Evolutionary conservation across 225 moss, liverwort and hornwort genomes (phyloP).

Genomic region (Polytrichum formosum): DNA sequence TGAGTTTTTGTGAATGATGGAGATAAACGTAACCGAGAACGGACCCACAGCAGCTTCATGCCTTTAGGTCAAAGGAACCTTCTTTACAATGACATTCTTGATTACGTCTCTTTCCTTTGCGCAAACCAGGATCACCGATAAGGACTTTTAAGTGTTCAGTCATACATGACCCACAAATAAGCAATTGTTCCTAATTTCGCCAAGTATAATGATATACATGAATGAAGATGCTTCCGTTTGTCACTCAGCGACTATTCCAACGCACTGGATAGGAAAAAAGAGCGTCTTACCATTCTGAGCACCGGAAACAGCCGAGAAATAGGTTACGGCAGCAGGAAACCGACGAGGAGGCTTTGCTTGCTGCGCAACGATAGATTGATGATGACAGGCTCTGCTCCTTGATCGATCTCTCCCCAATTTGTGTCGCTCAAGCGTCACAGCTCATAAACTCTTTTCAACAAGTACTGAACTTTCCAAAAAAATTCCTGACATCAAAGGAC

Average conservation of each 20-base stretch:
- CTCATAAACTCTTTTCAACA: conserved; percentile 20
- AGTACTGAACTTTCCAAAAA: conserved; percentile 4
- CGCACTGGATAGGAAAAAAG: too few relatives aligned
- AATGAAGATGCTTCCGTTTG: neutral
- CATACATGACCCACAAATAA: too few relatives aligned
- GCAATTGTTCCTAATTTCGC: neutral
- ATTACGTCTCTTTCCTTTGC: conserved; percentile 3
- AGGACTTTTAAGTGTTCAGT: too few relatives aligned
- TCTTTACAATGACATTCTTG: conserved; percentile 13
- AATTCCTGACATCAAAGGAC: neutral
- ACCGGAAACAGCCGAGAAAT: conserved; percentile 16
- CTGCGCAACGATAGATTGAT: too few relatives aligned
- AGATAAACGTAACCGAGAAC: conserved; percentile 10
- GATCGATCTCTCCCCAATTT: neutral
- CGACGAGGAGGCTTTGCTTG: too few relatives aligned
- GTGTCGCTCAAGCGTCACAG: conserved; percentile 2
- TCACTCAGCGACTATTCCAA: too few relatives aligned
- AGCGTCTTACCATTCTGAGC: conserved; percentile 37
- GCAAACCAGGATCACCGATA: neutral
- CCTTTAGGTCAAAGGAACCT: conserved; percentile 15
- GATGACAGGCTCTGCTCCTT: conserved; percentile 6
- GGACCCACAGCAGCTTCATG: conserved; percentile 26
- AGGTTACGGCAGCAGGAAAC: conserved; percentile 21
- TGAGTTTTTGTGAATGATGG: conserved; percentile 6
- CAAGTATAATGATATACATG: neutral